Evolutionary conservation across 345 rosid species (phyloP).

Genomic region (Conringia planisiliqua): DNA sequence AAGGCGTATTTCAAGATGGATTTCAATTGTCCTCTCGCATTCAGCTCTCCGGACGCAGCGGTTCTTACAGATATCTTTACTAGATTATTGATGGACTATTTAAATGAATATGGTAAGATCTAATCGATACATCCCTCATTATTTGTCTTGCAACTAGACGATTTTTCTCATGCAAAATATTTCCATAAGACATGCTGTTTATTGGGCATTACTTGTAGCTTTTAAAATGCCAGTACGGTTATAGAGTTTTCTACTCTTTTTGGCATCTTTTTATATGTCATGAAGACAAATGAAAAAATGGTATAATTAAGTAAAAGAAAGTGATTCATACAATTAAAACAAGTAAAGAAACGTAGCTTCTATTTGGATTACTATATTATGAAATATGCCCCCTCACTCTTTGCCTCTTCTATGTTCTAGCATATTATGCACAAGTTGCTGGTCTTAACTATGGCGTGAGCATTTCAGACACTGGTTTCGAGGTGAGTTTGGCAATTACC

Average conservation of each 20-base stretch:
- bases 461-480: conserved; percentile 60
- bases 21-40: conserved; percentile 75
- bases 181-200: not conserved
- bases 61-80: conserved; percentile 72
- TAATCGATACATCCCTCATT: not conserved
- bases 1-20: conserved; percentile 79
- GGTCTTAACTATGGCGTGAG: conserved; percentile 63
- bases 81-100: conserved; percentile 72
- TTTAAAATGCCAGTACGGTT: not conserved
- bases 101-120: conserved; percentile 90
- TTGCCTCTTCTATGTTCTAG: conserved; percentile 42
- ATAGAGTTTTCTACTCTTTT: not conserved
- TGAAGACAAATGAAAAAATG: not conserved
- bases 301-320: not conserved
- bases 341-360: not conserved
- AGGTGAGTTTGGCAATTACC: conserved; percentile 42
- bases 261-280: not conserved
- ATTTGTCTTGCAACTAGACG: not conserved
- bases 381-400: not conserved
- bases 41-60: conserved; percentile 73
- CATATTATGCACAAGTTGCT: conserved; percentile 92
- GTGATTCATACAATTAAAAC: not conserved
- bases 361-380: not conserved
- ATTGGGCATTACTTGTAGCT: conserved; percentile 5
- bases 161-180: not conserved